Base-by-base conservation (phyloP, 352 stramenopile genomes). In the Phytophthora quininea region DNA sequence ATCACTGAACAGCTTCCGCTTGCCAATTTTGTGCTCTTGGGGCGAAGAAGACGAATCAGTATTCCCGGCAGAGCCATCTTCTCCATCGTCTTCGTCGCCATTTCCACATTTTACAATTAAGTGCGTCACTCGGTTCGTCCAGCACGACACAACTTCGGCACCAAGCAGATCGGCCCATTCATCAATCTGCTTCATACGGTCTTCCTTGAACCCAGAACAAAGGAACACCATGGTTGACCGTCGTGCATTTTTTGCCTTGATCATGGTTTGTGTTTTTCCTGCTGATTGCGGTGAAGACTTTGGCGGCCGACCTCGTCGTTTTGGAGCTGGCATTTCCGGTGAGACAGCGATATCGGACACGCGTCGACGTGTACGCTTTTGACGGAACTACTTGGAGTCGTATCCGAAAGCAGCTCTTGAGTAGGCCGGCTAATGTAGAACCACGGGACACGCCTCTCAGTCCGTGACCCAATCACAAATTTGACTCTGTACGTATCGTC, bases 81-180 rank as follows among this genome's bases (percentile, higher is more conserved):
- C 74, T 12, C 63, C 53, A 19, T 72, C 69, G 35, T 30, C 46
- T 54, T 82, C 67, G 56, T 86, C 71, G 10, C 46, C 62, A n/a
- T 63, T 79, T 33, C 88, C 79, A 45, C 88, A 96, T 67, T 93
- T 90, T 48, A 86, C 88, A 53, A 96, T 88, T 66, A 96, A 71
- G 54, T 96, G 88, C 3, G 88, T 96, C 42, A 96, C 88, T 3
- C 76, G 71, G 11, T 77, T 73, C 27, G 76, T 70, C 84, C 84
- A 92, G 32, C 74, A 67, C 27, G 58, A 57, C 27, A 86, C 80
- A 31, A 90, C 81, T 38, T 81, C 66, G 31, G 82, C 82, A 46
- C 64, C 69, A 50, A 90, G 56, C 24, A 64, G 11, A 10, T 79
- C 57, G 4, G 78, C 64, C 77, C 78, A 84, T n/a, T 79, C 61